phyloP scores from a whole-genome alignment of 2,329 filamentous ascomycete species.

The Alternaria brassicae region DNA sequence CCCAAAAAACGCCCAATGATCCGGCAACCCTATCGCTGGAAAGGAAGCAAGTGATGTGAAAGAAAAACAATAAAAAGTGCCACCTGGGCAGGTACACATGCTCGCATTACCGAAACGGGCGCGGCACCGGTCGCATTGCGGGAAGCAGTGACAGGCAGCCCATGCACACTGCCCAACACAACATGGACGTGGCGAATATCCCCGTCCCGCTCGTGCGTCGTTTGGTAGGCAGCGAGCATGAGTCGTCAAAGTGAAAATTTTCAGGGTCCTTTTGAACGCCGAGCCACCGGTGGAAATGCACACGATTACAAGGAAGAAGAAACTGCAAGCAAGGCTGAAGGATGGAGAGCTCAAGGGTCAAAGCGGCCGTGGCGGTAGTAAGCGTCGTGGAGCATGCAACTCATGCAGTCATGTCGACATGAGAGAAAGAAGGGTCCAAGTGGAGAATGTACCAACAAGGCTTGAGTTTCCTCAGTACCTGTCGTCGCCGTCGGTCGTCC shows the following conservation, averaged over 20 bases:
- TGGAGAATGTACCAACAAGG: slow-evolving; percentile 1
- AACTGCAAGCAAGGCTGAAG: neutral
- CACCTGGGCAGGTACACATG: slow-evolving; percentile 4
- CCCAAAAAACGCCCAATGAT: slow-evolving; percentile 14
- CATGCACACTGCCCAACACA: neutral
- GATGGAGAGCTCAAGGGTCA: neutral
- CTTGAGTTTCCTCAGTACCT: slow-evolving; percentile 34
- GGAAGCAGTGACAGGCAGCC: slow-evolving; percentile 10
- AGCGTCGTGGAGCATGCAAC: slow-evolving; percentile 6
- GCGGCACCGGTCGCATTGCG: slow-evolving; percentile 3
- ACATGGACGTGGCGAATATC: slow-evolving; percentile 41
- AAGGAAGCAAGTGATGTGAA: slow-evolving; percentile 11
- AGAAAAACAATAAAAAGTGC: slow-evolving; percentile 8
- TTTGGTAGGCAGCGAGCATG: slow-evolving; percentile 15
- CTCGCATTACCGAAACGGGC: slow-evolving; percentile 3
- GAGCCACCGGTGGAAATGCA: slow-evolving; percentile 4
- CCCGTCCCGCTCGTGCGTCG: slow-evolving; percentile 23
- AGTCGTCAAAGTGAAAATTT: slow-evolving; percentile 27
- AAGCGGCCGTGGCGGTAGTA: slow-evolving; percentile 8
- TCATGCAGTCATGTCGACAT: slow-evolving; percentile 11
- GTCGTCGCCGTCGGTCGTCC: slow-evolving; percentile 59
- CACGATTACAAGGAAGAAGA: neutral
- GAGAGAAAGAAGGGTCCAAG: slow-evolving; percentile 10
- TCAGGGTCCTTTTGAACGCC: slow-evolving; percentile 1
- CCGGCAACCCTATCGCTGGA: slow-evolving; percentile 8